phyloP scores from a whole-genome alignment of 192 early-diverging fungal species.

The Paraglomus occultum region DNA sequence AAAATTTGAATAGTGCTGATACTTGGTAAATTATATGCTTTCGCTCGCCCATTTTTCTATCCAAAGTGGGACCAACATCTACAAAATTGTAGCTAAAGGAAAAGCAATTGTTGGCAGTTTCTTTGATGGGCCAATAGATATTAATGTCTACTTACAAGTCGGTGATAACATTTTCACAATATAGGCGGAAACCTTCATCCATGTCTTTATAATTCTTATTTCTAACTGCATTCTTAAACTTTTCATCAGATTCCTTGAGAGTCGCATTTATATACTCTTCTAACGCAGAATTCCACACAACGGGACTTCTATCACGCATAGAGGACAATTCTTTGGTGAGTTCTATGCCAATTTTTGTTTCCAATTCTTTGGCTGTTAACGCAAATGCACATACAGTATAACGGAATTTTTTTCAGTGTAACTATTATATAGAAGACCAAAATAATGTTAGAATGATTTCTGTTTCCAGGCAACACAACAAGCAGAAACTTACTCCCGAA shows the following conservation, averaged over 20 bases:
- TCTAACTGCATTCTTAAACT: background rate
- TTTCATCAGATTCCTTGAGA: slow-evolving; percentile 15
- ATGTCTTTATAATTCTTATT: slow-evolving; percentile 3
- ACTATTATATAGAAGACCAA: slow-evolving; percentile 24
- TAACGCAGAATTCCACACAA: slow-evolving; percentile 15
- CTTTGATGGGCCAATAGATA: slow-evolving; percentile 12
- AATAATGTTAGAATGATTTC: slow-evolving; percentile 19
- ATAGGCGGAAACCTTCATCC: slow-evolving; percentile 10
- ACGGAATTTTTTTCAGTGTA: slow-evolving; percentile 19
- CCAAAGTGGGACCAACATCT: slow-evolving; percentile 12
- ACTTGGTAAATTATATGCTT: slow-evolving; percentile 24
- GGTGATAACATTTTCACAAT: slow-evolving; percentile 27
- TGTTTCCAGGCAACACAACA: slow-evolving; percentile 12
- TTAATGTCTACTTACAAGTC: slow-evolving; percentile 29
- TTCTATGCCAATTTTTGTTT: slow-evolving; percentile 21
- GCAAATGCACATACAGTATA: slow-evolving; percentile 30
- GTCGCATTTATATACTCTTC: slow-evolving; percentile 17
- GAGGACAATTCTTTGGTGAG: slow-evolving; percentile 26
- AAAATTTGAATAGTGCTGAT: slow-evolving; percentile 27
- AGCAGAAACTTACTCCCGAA: slow-evolving; percentile 19
- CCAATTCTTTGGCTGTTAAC: slow-evolving; percentile 17
- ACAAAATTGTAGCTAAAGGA: slow-evolving; percentile 14
- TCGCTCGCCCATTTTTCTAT: slow-evolving; percentile 21
- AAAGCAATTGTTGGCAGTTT: slow-evolving; percentile 12
- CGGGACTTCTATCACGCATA: slow-evolving; percentile 27